Base-by-base conservation (phyloP, 192 early-diverging fungal species). In the Rhizophagus prolifer region DNA sequence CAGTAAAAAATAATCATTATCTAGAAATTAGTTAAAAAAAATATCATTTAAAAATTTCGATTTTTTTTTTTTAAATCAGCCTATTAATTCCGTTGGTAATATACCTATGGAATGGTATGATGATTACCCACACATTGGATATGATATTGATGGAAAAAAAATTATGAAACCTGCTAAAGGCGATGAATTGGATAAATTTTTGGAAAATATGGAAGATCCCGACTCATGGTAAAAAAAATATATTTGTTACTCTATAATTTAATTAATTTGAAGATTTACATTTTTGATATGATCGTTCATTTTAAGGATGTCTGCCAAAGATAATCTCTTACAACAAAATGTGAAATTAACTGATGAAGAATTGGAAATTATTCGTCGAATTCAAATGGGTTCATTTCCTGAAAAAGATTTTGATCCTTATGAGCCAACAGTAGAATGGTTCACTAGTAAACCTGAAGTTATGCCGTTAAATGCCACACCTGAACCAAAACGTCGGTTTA, bases 61-160 rank as follows among this genome's bases (percentile, higher is more conserved):
- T 34, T 34, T n/a, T 12, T n/a, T 31, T 47, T 23, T 74, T 16
- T 6, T 36, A 28, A 65, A 85, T 77, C 84, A 94, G 87, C 87
- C 90, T 2, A 81, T 81, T 21, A 99, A 99, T 81, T 97, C 95
- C 0, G 91, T 98, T 68, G 98, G 98, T 69, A 96, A 97, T 73
- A 89, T 99, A 44, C 96, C 98, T 9, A 90, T 97, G 81, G 93
- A 97, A 83, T 98, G 97, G 97, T 99, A 99, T 80, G 92, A 94
- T 47, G 98, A 99, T 61, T 93, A 93, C 59, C 93, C 92, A 67
- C 98, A 99, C 80, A 97, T 98, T 73, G 98, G 98, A 50, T 99
- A 99, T 81, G 92, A 95, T 78, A 85, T 97, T 34, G 85, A 96
- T 77, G 98, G 98, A 46, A 95, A 98, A 79, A 95, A 90, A 82